Evolutionary conservation across 2,329 filamentous ascomycete genomes (phyloP), one percentile per base, ranked within the genome.

Genomic region (Colletotrichum filicis): DNA sequence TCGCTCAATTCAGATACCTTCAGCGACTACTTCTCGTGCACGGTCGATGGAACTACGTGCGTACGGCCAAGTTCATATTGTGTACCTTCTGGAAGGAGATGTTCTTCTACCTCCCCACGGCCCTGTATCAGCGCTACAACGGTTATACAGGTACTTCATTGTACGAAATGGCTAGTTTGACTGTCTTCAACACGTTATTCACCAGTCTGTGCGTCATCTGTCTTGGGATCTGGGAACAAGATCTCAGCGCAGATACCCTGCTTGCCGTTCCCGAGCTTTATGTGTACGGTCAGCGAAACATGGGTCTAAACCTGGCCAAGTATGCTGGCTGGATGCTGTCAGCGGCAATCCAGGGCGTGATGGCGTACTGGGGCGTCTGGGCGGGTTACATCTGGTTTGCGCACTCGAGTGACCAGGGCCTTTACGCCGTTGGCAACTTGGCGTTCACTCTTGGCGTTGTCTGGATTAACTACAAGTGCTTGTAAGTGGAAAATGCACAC

Each of bases 251-350:
- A 0, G 91, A 94, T 37, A 98, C 96, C 0, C 87, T 98, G 2
- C 87, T 98, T n/a, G 96, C 96, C 0, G 92, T 98, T 0, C 96
- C 96, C 0, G 96, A 98, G 81, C 88, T 98, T 1, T 98, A 98
- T 82, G 91, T 91, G 12, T 94, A 93, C 75, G 95, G 95, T 5
- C 95, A 97, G 83, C 89, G 89, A 24, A 89, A 89, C 73, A 85
- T 82, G 75, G 94, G 93, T 0, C 92, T 98, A 80, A 96, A 96
- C 78, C 87, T 95, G 74, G 86, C 85, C 58, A 87, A 94, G 72
- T 97, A 95, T 78, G 78, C 92, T 0, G 88, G 89, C 9, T 97
- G 95, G 95, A 94, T 95, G 83, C 87, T 93, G 46, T 91, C 94
- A 77, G 95, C 90, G 1, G 91, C 91, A 0, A 86, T 88, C 6